Percentiles rank a stretch among this genome's conserved stretches.
phyloP scores from a whole-genome alignment of 2,329 filamentous ascomycete species.

The Aspergillus tamarii region DNA sequence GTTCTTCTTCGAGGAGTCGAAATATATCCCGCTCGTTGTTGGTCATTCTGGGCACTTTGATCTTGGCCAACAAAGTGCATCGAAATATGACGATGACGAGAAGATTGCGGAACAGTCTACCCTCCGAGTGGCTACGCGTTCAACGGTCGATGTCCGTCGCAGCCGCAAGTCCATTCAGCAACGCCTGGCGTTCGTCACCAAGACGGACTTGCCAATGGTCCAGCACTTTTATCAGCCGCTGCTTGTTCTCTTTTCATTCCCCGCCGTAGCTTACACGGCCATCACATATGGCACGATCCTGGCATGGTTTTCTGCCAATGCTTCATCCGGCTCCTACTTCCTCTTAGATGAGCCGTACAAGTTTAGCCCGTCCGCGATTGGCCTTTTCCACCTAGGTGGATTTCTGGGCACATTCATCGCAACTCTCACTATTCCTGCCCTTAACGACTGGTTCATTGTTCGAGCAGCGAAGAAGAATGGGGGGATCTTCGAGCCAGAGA shows the following conservation, averaged over 20 bases:
- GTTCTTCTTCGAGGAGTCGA: conserved; percentile 51
- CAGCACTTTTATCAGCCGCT: conserved; percentile 37
- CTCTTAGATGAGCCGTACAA: conserved; percentile 45
- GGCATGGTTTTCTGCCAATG: conserved; percentile 43
- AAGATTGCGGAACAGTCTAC: not conserved
- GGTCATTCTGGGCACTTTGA: not conserved
- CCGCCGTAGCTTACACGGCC: conserved; percentile 50
- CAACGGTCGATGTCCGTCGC: not conserved
- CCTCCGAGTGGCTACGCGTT: not conserved
- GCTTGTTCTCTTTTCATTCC: conserved; percentile 45
- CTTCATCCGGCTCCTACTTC: conserved; percentile 38
- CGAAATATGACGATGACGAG: not conserved
- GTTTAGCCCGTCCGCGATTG: conserved; percentile 41
- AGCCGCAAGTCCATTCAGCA: conserved; percentile 41
- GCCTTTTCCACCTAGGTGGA: conserved; percentile 42
- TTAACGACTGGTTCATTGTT: conserved; percentile 43
- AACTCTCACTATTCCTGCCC: conserved; percentile 35
- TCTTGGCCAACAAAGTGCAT: not conserved
- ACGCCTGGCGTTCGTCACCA: conserved; percentile 41
- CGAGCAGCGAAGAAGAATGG: conserved; percentile 39
- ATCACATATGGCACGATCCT: conserved; percentile 44
- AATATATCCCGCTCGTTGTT: conserved; percentile 16
- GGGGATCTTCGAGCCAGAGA: conserved; percentile 50
- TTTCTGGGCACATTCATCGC: conserved; percentile 46
- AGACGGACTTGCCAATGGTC: conserved; percentile 18